A percentile compares a stretch with the other conserved stretches of the same genome.
Conservation (phyloP, 805 yeast genomes). For the Saccharomycopsis malanga region DNA sequence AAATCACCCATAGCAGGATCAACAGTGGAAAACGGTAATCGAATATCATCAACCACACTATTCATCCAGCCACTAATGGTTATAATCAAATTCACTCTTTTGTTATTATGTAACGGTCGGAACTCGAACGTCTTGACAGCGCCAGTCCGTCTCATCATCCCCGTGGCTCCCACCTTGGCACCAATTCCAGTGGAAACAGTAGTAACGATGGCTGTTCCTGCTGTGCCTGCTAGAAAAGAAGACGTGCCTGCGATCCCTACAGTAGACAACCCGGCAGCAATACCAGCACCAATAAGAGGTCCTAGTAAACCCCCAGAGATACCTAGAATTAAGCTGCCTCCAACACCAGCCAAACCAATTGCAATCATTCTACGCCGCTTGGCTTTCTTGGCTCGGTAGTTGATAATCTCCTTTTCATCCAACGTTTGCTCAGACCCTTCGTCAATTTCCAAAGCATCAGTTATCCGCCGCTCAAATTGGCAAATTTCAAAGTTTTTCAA, state of each 20-base stretch:
- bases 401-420: constrained; percentile 64
- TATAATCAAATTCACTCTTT: constrained; percentile 75
- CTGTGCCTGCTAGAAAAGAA: constrained; percentile 91
- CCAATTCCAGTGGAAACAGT: constrained; percentile 89
- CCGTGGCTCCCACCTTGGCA: constrained; percentile 77
- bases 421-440: constrained; percentile 72
- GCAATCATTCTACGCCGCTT: constrained; percentile 66
- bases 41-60: constrained; percentile 88
- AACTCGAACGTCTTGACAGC: constrained; percentile 92
- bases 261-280: constrained; percentile 95
- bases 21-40: constrained; percentile 91
- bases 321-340: constrained; percentile 92
- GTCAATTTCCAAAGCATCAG: constrained; percentile 85
- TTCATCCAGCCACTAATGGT: constrained; percentile 98
- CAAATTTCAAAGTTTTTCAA: constrained; percentile 61
- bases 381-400: constrained; percentile 59
- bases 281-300: constrained; percentile 88
- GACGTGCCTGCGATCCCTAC: constrained; percentile 92
- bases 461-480: constrained; percentile 85
- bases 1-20: constrained; percentile 98
- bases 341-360: constrained; percentile 91
- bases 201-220: constrained; percentile 92
- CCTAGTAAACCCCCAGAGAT: constrained; percentile 92
- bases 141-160: constrained; percentile 83
- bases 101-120: constrained; percentile 85